A percentile compares a stretch with the other conserved stretches of the same genome.
These are phyloP conservation scores for Phytophthora ramorum DNA, from an alignment of 352 stramenopile species.

Conservation along the genomic window DNA sequence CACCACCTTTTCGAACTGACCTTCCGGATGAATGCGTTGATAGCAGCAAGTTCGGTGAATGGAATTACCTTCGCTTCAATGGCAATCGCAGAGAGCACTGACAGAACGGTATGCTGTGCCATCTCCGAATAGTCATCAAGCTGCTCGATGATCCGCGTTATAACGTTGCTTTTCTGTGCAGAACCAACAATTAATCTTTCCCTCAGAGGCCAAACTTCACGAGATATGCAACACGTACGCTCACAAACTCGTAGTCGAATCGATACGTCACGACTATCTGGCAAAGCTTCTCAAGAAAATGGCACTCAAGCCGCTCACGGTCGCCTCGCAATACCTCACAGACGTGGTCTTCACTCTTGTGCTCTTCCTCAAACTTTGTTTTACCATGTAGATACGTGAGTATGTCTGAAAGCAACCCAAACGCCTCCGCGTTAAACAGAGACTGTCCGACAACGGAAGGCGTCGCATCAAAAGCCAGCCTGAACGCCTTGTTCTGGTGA, in stretches of 20 bases:
- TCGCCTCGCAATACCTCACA: conserved; percentile 11
- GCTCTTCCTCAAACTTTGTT: conserved; percentile 21
- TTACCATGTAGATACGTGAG: conserved; percentile 46
- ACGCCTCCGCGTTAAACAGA: conserved; percentile 59
- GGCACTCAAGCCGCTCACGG: conserved; percentile 43
- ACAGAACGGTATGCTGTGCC: conserved; percentile 57
- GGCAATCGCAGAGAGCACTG: conserved; percentile 60
- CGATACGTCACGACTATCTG: conserved; percentile 50
- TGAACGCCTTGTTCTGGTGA: conserved; percentile 51
- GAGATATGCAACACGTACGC: conserved; percentile 38
- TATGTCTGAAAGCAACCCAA: conserved; percentile 52
- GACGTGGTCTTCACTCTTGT: conserved; percentile 1
- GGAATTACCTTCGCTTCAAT: conserved; percentile 69
- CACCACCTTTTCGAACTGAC: conserved; percentile 6
- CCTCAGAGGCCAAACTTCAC: background rate
- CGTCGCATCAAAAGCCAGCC: conserved; percentile 20
- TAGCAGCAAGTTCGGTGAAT: conserved; percentile 50
- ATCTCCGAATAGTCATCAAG: conserved; percentile 57
- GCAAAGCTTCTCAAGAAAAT: conserved; percentile 59
- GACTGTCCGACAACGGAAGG: conserved; percentile 24
- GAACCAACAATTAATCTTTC: conserved; percentile 1
- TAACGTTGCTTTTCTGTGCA: conserved; percentile 48
- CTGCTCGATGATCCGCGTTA: conserved; percentile 45
- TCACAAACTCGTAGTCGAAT: conserved; percentile 63
- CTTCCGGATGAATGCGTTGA: conserved; percentile 44